These are phyloP conservation scores for Myriosclerotinia scirpicola DNA, from an alignment of 2,329 filamentous ascomycete species.

Conservation along the genomic window DNA sequence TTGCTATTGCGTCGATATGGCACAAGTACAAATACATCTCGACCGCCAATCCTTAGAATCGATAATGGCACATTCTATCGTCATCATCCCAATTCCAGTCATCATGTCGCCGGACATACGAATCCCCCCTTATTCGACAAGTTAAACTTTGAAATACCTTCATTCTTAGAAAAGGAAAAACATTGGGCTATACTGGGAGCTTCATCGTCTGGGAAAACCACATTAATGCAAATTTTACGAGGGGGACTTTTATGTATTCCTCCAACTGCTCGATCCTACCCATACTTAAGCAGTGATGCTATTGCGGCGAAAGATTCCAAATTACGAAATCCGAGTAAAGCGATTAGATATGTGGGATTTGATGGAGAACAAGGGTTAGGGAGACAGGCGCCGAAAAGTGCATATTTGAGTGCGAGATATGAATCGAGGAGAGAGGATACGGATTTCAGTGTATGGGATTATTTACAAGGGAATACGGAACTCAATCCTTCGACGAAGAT, in stretches of 20 bases:
- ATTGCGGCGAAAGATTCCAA: slow-evolving; percentile 45
- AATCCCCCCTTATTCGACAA: slow-evolving; percentile 75
- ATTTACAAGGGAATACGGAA: slow-evolving; percentile 77
- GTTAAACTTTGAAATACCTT: slow-evolving; percentile 69
- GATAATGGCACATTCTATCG: slow-evolving; percentile 81
- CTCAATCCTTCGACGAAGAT: slow-evolving; percentile 67
- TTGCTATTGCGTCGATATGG: slow-evolving; percentile 29
- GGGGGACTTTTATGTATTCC: slow-evolving; percentile 76
- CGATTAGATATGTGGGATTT: slow-evolving; percentile 90
- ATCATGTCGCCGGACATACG: slow-evolving; percentile 41
- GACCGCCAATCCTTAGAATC: slow-evolving; percentile 67
- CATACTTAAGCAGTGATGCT: slow-evolving; percentile 67
- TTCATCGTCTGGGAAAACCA: slow-evolving; percentile 76
- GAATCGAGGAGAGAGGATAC: slow-evolving; percentile 84
- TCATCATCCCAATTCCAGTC: slow-evolving; percentile 63
- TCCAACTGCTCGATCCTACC: slow-evolving; percentile 72
- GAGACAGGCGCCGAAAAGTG: slow-evolving; percentile 58
- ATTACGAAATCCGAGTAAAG: slow-evolving; percentile 60
- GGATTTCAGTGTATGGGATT: slow-evolving; percentile 82
- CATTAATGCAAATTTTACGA: slow-evolving; percentile 74
- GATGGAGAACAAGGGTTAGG: slow-evolving; percentile 66
- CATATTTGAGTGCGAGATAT: slow-evolving; percentile 87
- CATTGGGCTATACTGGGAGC: slow-evolving; percentile 86
- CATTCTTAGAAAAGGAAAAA: slow-evolving; percentile 50
- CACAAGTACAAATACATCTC: slow-evolving; percentile 29